Base-by-base conservation (phyloP, 129 eudicot genomes). In the Arctium lappa region DNA sequence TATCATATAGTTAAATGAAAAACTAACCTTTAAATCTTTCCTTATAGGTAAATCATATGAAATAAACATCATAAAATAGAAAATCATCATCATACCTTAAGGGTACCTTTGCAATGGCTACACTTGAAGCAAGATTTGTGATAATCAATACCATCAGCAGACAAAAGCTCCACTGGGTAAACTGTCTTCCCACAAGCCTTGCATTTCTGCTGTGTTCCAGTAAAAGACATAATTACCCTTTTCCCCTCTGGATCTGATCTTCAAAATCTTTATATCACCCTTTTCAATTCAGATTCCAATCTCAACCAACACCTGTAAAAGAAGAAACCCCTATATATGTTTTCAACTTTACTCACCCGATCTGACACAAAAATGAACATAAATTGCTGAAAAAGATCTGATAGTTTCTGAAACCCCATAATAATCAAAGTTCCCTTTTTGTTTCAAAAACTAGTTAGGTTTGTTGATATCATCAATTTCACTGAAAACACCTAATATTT, bases 161-260 rank as follows among this genome's bases (percentile, higher is more conserved):
- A 92, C 91, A 94, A 86, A 44, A 90, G 90, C 91, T 94, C 98
- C 81, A 94, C 89, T 2, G 97, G 97, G 74, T 94, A 94, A 88
- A 94, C 98, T 9, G 98, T 94, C 89, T 94, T 94, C 84, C 92
- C 97, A 81, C 98, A 94, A 15, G 92, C 97, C 95, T 94, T 94
- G 92, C 98, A 94, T 85, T 92, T 94, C 84, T 94, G 92, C 77
- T 94, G 97, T 46, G 98, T 94, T 69, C 98, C 98, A 77, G 73
- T 89, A 82, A 92, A 94, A 81, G 93, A 89, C 98, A 94, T 91
- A 60, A 50, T 89, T 85, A 27, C 84, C 76, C 72, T 65, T 80
- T 70, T 48, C 46, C 85, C 63, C 81, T 84, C 79, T 84, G 75
- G 92, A 89, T 88, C 97, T 89, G 94, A 82, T 79, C 87, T 82